Percentiles rank a stretch among this genome's conserved stretches.
phyloP scores from a whole-genome alignment of 352 stramenopile genomes.

The Thraustochytrium sp. region DNA sequence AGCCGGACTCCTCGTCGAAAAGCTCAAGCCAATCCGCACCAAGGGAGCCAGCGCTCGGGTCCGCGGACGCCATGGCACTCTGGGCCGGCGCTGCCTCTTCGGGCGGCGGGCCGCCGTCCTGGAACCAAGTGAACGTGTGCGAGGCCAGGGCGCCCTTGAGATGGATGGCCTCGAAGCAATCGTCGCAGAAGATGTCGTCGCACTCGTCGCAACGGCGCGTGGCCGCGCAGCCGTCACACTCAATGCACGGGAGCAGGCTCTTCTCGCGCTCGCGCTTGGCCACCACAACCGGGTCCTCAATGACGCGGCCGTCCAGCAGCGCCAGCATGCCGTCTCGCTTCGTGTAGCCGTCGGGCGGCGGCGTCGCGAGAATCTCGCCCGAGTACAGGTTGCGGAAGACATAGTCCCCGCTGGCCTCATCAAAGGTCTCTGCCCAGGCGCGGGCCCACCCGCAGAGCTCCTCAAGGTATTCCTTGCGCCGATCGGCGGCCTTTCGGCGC shows the following conservation, averaged over 20 bases:
- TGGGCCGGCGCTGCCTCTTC: neutral
- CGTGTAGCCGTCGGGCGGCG: constrained; percentile 38
- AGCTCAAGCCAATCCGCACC: constrained; percentile 21
- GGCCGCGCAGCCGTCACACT: neutral
- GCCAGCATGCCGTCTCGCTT: constrained; percentile 25
- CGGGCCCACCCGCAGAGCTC: constrained; percentile 29
- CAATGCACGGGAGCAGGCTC: constrained; percentile 34
- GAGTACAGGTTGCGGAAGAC: constrained; percentile 31
- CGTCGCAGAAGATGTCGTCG: constrained; percentile 37
- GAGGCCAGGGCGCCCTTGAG: constrained; percentile 14
- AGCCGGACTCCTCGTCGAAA: constrained; percentile 33
- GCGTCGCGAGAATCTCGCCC: neutral
- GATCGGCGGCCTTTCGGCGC: neutral
- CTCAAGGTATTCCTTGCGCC: constrained; percentile 33
- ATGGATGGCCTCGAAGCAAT: constrained; percentile 40
- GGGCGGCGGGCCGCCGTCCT: constrained; percentile 8
- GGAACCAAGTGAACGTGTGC: constrained; percentile 41
- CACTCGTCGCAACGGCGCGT: constrained; percentile 33
- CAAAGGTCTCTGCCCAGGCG: constrained; percentile 21
- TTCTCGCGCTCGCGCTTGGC: constrained; percentile 9
- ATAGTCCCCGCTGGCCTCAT: neutral
- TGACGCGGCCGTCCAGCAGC: constrained; percentile 19
- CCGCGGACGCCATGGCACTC: neutral
- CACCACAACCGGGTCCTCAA: constrained; percentile 38
- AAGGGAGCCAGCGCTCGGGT: neutral